Evolutionary conservation across 805 yeast species (phyloP), one percentile per base, ranked within the genome.

Genomic region (Cyberlindnera veronae): DNA sequence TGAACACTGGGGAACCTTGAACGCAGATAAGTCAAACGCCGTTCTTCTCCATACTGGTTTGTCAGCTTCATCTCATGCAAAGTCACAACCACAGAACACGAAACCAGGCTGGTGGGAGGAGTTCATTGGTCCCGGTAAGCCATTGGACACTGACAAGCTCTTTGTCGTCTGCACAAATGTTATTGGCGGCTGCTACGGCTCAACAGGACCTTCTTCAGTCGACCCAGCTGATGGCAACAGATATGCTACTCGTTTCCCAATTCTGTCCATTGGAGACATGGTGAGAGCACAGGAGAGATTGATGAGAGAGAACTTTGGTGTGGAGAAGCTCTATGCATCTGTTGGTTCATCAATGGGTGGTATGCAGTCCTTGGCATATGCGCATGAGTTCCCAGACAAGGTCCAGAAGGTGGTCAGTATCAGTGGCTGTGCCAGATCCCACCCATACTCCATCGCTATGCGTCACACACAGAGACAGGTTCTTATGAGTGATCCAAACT

Each of bases 341-440:
- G 78, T 90, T 7, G 97, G 97, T 6, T 81, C 95, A 3, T 86
- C 95, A 0, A 86, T 90, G 95, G 97, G 97, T n/a, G 97, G 96
- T n/a, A 88, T 90, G 96, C 96, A 89, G 65, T 81, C 91, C 8
- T 70, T 90, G 40, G 95, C 96, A 0, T 86, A 79, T 61, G 95
- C 88, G 1, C 74, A 78, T 58, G 95, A 84, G 55, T 90, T 84
- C 54, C 84, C 95, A 1, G 81, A 82, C 34, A 75, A 71, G 41
- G 96, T 89, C 3, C 74, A 72, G 6, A 79, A 82, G 39, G 72
- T 90, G 3, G 76, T 88, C 1, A 75, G 86, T n/a, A 85, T 90
- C 21, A 81, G 91, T 31, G 96, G 95, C 3, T 89, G 96, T 67
- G 95, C 95, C 2, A 74, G 95, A 55, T 86, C 96, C 1, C 96